Conservation (phyloP, 768 basidiomycete species). For the Lactarius trivialis region DNA sequence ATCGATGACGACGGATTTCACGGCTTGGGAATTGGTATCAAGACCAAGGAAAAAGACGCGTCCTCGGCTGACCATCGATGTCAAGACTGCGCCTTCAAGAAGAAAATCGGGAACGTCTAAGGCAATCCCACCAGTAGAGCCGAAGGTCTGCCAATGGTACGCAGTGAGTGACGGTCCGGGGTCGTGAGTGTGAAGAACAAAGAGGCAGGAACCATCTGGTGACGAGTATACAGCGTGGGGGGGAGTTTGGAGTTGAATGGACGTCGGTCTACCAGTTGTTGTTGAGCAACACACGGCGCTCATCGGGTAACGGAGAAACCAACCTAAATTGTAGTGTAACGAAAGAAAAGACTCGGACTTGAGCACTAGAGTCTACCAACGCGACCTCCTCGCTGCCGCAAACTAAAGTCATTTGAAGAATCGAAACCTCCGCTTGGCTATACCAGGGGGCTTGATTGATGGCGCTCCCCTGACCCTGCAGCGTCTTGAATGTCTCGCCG, state of each 20-base stretch:
- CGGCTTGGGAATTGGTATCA: constrained; percentile 29
- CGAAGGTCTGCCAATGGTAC: constrained; percentile 54
- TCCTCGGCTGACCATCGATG: constrained; percentile 40
- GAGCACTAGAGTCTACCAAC: constrained; percentile 39
- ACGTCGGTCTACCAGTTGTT: constrained; percentile 35
- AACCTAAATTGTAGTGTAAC: constrained; percentile 49
- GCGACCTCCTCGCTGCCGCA: constrained; percentile 47
- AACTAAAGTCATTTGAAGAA: constrained; percentile 39
- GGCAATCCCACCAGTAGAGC: constrained; percentile 39
- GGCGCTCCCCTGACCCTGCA: constrained; percentile 38
- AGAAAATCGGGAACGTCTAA: constrained; percentile 31
- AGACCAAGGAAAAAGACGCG: constrained; percentile 40
- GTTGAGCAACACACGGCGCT: neutral
- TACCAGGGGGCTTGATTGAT: constrained; percentile 44
- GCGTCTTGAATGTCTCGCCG: constrained; percentile 37
- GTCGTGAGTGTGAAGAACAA: constrained; percentile 29
- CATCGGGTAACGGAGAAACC: neutral
- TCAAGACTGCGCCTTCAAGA: constrained; percentile 30
- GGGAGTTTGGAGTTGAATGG: constrained; percentile 32
- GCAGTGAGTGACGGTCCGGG: constrained; percentile 28
- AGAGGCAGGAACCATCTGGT: constrained; percentile 49
- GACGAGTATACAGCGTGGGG: constrained; percentile 39
- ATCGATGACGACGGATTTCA: constrained; percentile 42
- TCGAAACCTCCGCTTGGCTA: constrained; percentile 20
- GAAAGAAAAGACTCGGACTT: constrained; percentile 48